Conservation (phyloP, 2,329 filamentous ascomycete species). For the Bipolaris cookei region DNA sequence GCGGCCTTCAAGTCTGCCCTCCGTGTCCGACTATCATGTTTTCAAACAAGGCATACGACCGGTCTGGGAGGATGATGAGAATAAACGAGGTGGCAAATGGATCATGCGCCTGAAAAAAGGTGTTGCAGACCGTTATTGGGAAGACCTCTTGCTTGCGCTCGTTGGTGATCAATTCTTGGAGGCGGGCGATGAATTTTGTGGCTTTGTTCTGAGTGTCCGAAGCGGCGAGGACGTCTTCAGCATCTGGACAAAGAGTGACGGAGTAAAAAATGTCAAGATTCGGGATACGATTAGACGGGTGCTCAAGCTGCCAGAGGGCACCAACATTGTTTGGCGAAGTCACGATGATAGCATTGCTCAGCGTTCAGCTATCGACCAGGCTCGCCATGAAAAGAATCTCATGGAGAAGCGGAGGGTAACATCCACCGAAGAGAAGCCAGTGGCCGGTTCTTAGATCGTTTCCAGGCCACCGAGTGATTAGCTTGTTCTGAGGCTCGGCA, state of each 20-base stretch:
- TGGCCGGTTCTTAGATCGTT: slow-evolving; percentile 29
- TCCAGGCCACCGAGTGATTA: background rate
- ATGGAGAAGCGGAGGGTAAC: slow-evolving; percentile 54
- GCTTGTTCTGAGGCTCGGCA: background rate
- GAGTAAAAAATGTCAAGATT: slow-evolving; percentile 93
- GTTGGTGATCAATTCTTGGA: slow-evolving; percentile 94
- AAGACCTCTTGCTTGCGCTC: slow-evolving; percentile 87
- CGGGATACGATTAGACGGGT: slow-evolving; percentile 95
- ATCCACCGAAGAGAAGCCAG: slow-evolving; percentile 44
- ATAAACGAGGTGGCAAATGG: slow-evolving; percentile 96
- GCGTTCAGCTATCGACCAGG: slow-evolving; percentile 86
- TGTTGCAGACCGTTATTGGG: slow-evolving; percentile 95
- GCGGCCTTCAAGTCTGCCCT: slow-evolving; percentile 82
- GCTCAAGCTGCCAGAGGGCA: slow-evolving; percentile 84
- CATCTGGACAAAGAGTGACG: slow-evolving; percentile 95
- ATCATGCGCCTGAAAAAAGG: slow-evolving; percentile 97
- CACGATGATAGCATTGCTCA: slow-evolving; percentile 96
- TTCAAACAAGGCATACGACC: slow-evolving; percentile 96
- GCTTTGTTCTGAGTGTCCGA: slow-evolving; percentile 89
- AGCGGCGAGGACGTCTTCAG: slow-evolving; percentile 97
- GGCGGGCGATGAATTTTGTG: slow-evolving; percentile 91
- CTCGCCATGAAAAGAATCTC: slow-evolving; percentile 79
- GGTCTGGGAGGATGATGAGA: slow-evolving; percentile 98
- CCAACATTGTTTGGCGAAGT: slow-evolving; percentile 91
- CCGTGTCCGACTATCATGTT: slow-evolving; percentile 96